Percentiles rank a stretch among this genome's conserved stretches.
Evolutionary conservation across 169 alveolate species (phyloP).

Genomic region (Eimeria zaria): DNA sequence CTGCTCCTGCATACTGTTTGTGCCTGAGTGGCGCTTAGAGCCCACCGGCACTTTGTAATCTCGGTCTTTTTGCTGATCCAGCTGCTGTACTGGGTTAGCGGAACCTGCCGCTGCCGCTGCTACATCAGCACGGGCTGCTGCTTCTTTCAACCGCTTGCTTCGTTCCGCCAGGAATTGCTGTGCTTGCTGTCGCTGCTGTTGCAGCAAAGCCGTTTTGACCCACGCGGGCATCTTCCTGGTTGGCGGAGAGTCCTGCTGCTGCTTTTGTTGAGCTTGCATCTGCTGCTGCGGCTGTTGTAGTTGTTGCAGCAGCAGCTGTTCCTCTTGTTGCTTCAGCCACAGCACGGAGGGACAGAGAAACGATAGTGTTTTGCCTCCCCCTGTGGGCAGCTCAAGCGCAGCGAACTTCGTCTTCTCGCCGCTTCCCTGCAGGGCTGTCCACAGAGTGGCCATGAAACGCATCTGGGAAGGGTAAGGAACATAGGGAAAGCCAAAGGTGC

Average conservation of each 20-base stretch:
- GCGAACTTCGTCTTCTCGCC: conserved; percentile 24
- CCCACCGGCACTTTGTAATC: background rate
- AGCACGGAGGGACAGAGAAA: conserved; percentile 76
- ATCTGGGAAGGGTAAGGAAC: conserved; percentile 45
- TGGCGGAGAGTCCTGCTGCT: background rate
- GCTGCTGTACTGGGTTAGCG: conserved; percentile 11
- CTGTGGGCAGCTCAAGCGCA: conserved; percentile 79
- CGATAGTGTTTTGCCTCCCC: conserved; percentile 80
- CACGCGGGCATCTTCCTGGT: conserved; percentile 11
- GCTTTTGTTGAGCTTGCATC: background rate
- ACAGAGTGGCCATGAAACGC: conserved; percentile 44
- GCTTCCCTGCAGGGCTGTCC: conserved; percentile 72
- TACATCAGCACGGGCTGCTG: background rate
- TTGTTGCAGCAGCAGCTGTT: conserved; percentile 46
- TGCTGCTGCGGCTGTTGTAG: conserved; percentile 43
- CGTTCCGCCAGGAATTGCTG: conserved; percentile 38
- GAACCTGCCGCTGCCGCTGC: conserved; percentile 39
- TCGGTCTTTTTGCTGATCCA: conserved; percentile 12
- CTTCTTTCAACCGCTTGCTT: conserved; percentile 6
- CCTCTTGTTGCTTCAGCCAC: conserved; percentile 58
- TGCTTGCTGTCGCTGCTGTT: conserved; percentile 50
- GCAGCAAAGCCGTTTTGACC: conserved; percentile 34
- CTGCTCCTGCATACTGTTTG: conserved; percentile 22
- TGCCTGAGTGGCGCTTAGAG: conserved; percentile 38
- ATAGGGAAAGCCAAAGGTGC: conserved; percentile 65